Conservation (phyloP, 306 rosid species). For the Sicyos baderoa region DNA sequence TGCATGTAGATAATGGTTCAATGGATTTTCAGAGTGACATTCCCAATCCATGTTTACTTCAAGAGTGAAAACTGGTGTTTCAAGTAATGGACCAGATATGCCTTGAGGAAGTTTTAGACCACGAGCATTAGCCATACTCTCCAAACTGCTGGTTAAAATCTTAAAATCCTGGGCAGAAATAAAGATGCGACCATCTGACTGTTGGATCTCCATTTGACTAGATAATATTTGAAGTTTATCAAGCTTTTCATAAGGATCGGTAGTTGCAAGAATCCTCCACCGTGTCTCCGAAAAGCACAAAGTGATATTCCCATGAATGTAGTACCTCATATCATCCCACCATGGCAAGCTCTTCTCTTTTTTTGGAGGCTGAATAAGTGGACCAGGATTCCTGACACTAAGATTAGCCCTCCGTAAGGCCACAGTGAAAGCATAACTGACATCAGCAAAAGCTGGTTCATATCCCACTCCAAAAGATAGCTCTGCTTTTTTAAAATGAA, state of each 20-base stretch:
- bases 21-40: conserved; percentile 80
- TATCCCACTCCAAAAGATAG: conserved; percentile 91
- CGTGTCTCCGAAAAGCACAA: conserved; percentile 59
- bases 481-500: conserved; percentile 72
- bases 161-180: conserved; percentile 71
- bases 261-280: conserved; percentile 68
- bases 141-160: conserved; percentile 76
- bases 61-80: conserved; percentile 67
- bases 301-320: conserved; percentile 79
- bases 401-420: conserved; percentile 98
- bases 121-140: conserved; percentile 69
- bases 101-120: conserved; percentile 79
- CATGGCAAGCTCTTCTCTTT: conserved; percentile 94
- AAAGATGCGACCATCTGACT: conserved; percentile 77
- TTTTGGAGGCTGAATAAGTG: conserved; percentile 56
- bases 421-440: conserved; percentile 88
- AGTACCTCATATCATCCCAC: conserved; percentile 99
- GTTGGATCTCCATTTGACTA: conserved; percentile 70
- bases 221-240: conserved; percentile 73
- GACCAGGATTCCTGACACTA: conserved; percentile 44
- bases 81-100: conserved; percentile 60
- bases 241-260: conserved; percentile 94
- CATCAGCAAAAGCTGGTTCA: conserved; percentile 87
- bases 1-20: conserved; percentile 85
- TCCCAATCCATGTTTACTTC: conserved; percentile 95